A percentile compares a stretch with the other conserved stretches of the same genome.
phyloP scores from a whole-genome alignment of 305 asterid genomes.

The Stenogyne calaminthoides region DNA sequence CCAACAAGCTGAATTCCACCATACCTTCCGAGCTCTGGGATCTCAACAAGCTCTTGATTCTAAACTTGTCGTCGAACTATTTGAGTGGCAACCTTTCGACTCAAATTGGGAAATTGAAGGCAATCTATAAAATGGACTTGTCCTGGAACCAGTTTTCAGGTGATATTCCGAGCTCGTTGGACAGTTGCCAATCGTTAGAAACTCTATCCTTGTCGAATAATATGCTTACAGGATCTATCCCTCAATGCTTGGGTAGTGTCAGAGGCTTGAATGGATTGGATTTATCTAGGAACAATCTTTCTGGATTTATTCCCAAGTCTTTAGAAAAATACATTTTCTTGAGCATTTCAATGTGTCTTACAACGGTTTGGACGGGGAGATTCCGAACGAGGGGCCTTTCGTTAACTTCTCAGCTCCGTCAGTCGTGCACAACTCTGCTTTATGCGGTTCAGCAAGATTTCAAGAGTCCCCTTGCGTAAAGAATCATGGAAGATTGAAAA shows the following conservation, averaged over 20 bases:
- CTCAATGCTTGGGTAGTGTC: neutral
- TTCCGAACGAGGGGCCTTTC: conserved; percentile 25
- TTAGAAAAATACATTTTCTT: conserved; percentile 8
- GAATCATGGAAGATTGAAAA: neutral
- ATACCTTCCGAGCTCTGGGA: conserved; percentile 27
- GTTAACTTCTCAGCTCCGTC: conserved; percentile 7
- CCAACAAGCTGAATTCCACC: conserved; percentile 16
- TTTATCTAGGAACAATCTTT: conserved; percentile 30
- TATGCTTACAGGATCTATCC: conserved; percentile 3
- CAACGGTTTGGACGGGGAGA: conserved; percentile 25
- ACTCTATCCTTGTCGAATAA: neutral
- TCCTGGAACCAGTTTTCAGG: conserved; percentile 17
- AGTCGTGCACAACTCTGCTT: neutral
- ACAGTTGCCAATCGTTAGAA: conserved; percentile 12
- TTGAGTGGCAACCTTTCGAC: conserved; percentile 17
- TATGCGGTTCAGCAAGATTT: neutral
- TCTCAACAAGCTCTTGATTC: neutral
- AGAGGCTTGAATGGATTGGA: neutral
- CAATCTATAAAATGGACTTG: neutral
- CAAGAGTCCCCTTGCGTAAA: neutral
- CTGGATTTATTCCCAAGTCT: conserved; percentile 5
- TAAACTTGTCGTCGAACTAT: conserved; percentile 23
- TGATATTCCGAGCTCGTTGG: conserved; percentile 13
- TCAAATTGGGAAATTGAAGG: conserved; percentile 16
- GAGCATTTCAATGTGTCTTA: conserved; percentile 21